phyloP scores from a whole-genome alignment of 257 asterid genomes.

The Scutellaria galericulata region DNA sequence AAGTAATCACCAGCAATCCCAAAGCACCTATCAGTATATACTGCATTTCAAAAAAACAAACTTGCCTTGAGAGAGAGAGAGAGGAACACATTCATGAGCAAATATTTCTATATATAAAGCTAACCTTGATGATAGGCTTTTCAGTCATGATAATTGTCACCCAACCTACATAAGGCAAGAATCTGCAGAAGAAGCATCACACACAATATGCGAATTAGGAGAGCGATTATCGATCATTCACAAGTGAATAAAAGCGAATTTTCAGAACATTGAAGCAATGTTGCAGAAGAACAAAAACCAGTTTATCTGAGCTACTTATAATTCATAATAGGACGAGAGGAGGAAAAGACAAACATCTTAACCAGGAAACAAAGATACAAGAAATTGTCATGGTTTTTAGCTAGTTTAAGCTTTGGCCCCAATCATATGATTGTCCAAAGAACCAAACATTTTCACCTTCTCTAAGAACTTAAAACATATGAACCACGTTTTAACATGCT shows the following conservation, averaged over 20 bases:
- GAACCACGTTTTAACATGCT: conserved; percentile 8
- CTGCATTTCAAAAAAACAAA: conserved; percentile 49
- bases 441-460: conserved; percentile 22
- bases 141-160: conserved; percentile 99
- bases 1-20: conserved; percentile 92
- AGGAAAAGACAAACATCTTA: background rate
- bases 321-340: too few species aligned
- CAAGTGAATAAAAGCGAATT: background rate
- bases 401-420: too few species aligned
- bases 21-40: conserved; percentile 86
- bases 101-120: conserved; percentile 13
- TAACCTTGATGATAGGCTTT: conserved; percentile 95
- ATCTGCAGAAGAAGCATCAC: conserved; percentile 53
- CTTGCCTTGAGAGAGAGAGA: background rate
- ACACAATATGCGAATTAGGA: background rate
- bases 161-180: conserved; percentile 99
- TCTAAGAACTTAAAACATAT: conserved; percentile 21
- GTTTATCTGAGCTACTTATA: too few species aligned
- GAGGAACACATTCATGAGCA: background rate
- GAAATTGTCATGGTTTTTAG: too few species aligned
- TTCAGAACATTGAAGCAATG: background rate
- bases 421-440: conserved; percentile 9
- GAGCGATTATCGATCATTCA: conserved; percentile 1
- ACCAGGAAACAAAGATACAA: background rate
- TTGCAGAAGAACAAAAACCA: background rate